A percentile compares a stretch with the other conserved stretches of the same genome.
These are phyloP conservation scores for Aureobasidium sp. DNA, from an alignment of 2,329 filamentous ascomycete species.

Conservation along the genomic window DNA sequence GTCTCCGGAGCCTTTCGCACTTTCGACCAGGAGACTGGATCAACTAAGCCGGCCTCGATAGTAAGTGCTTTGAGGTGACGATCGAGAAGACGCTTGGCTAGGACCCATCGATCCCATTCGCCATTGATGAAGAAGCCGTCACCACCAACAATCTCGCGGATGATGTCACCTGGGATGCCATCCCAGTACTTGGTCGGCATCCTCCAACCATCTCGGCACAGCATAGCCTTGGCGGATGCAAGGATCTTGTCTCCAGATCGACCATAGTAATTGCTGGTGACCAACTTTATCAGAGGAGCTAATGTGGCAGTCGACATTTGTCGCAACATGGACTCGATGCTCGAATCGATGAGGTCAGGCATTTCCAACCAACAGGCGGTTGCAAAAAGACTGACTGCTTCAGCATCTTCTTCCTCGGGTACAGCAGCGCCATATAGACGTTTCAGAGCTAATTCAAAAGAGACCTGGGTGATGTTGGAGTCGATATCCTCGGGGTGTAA, in stretches of 20 bases:
- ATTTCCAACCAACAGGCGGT: conserved; percentile 54
- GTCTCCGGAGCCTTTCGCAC: conserved; percentile 42
- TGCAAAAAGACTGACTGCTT: conserved; percentile 50
- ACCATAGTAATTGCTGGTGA: conserved; percentile 51
- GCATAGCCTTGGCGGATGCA: conserved; percentile 51
- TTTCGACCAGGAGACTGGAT: conserved; percentile 36
- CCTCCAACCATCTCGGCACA: conserved; percentile 51
- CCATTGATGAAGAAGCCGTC: conserved; percentile 53
- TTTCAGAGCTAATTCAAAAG: conserved; percentile 50
- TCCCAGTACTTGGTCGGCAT: conserved; percentile 52
- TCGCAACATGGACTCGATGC: conserved; percentile 48
- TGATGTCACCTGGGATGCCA: conserved; percentile 50
- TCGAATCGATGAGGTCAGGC: conserved; percentile 48
- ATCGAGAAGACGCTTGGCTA: conserved; percentile 49
- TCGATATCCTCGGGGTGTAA: conserved; percentile 50
- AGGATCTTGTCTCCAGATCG: conserved; percentile 49
- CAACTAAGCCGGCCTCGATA: conserved; percentile 42
- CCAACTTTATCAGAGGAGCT: conserved; percentile 44
- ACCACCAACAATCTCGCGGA: conserved; percentile 52
- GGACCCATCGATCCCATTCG: conserved; percentile 52
- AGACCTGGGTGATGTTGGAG: conserved; percentile 44
- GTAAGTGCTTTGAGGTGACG: conserved; percentile 43
- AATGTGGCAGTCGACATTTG: conserved; percentile 48
- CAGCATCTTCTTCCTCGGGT: conserved; percentile 43
- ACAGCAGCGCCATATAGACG: conserved; percentile 47